These are phyloP conservation scores for Jamesozyma rosinii DNA, from an alignment of 805 yeast genomes.

Conservation along the genomic window DNA sequence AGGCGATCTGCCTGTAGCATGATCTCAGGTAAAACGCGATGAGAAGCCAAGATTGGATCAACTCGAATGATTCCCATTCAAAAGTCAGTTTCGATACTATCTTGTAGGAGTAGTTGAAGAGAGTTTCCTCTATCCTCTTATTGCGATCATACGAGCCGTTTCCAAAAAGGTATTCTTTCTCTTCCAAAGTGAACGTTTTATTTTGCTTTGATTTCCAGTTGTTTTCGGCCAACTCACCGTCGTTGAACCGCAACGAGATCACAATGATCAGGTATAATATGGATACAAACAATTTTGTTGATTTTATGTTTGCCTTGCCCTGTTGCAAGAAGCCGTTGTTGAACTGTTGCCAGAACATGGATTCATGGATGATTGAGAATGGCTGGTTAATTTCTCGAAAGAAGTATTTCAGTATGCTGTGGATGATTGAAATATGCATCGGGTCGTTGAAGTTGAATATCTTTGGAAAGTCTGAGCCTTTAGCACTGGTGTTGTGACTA, in stretches of 20 bases:
- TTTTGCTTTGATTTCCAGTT: conserved; percentile 9
- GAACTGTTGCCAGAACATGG: conserved; percentile 44
- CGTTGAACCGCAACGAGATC: conserved; percentile 43
- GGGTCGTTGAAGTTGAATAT: conserved; percentile 16
- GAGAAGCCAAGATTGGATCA: conserved; percentile 44
- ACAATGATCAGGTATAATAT: conserved; percentile 42
- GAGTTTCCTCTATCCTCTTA: conserved; percentile 32
- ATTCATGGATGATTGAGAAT: conserved; percentile 44
- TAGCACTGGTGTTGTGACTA: not conserved
- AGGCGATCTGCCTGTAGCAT: conserved; percentile 37
- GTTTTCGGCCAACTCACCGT: conserved; percentile 19
- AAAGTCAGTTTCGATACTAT: conserved; percentile 35
- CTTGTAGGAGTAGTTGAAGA: conserved; percentile 35
- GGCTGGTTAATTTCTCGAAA: conserved; percentile 45
- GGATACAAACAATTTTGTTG: conserved; percentile 43
- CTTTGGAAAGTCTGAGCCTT: conserved; percentile 10
- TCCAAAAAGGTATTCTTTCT: conserved; percentile 9
- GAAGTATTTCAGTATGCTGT: conserved; percentile 30
- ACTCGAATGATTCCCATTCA: conserved; percentile 45
- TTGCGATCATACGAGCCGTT: not conserved
- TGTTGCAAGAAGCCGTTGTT: conserved; percentile 20
- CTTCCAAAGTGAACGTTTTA: conserved; percentile 8
- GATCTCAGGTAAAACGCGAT: conserved; percentile 37
- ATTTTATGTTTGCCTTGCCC: conserved; percentile 21
- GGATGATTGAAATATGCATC: conserved; percentile 21